A percentile compares a stretch with the other conserved stretches of the same genome.
phyloP scores from a whole-genome alignment of 1,284 basidiomycete species.

The Apiotrichum veenhuisii region DNA sequence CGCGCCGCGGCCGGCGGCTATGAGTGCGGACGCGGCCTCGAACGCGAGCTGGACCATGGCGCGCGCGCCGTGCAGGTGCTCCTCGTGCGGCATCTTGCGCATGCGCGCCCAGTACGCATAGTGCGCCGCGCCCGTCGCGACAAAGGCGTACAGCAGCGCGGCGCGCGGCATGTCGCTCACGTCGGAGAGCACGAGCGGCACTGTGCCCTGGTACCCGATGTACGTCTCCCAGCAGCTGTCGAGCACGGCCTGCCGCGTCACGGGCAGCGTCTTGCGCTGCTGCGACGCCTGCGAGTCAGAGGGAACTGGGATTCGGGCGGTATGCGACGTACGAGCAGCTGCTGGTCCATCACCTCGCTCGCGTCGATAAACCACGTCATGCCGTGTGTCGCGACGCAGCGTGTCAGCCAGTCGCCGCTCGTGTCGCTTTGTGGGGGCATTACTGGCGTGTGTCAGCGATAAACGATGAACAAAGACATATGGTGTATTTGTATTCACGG shows the following conservation, averaged over 20 bases:
- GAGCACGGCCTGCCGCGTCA: slow-evolving; percentile 10
- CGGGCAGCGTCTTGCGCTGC: slow-evolving; percentile 6
- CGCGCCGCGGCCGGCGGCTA: background rate
- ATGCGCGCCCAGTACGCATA: slow-evolving; percentile 10
- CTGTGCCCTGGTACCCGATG: slow-evolving; percentile 10
- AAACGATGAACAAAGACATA: background rate
- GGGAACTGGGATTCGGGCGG: background rate
- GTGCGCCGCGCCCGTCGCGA: slow-evolving; percentile 7
- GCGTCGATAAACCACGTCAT: slow-evolving; percentile 16
- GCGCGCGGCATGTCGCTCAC: slow-evolving; percentile 4
- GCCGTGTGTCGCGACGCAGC: slow-evolving; percentile 6
- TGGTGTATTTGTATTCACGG: too few species aligned
- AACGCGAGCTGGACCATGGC: slow-evolving; percentile 3
- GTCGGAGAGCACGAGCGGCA: background rate
- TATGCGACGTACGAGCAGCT: background rate
- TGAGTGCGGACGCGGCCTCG: background rate
- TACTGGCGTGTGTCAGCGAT: background rate
- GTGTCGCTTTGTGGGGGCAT: background rate
- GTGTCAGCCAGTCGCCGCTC: background rate
- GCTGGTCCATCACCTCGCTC: slow-evolving; percentile 9
- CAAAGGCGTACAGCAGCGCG: slow-evolving; percentile 11
- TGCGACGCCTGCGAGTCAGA: background rate
- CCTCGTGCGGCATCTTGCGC: slow-evolving; percentile 2
- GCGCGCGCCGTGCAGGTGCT: slow-evolving; percentile 3
- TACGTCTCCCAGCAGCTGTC: slow-evolving; percentile 12